Evolutionary conservation across 495 filamentous ascomycete genomes (phyloP), one percentile per base, ranked within the genome.

Genomic region (Mytilinidion resinicola): DNA sequence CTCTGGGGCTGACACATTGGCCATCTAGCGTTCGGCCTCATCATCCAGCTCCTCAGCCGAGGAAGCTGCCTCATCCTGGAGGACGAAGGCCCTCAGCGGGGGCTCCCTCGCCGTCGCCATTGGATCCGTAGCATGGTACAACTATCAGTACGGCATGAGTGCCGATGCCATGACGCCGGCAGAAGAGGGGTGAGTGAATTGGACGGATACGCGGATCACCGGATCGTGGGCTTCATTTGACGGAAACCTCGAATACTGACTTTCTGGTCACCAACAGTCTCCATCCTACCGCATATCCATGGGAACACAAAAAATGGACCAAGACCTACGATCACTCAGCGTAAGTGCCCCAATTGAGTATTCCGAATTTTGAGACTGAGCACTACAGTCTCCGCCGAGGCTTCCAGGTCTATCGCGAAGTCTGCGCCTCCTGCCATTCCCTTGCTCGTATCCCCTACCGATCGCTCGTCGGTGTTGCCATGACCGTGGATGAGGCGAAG

Each of bases 391-490:
- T 99, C 66, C 93, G 95, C 69, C 91, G 95, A 77, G 95, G 95
- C 76, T 97, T 99, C 85, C 95, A 96, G 79, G 95, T 99, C 70
- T 99, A 99, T 83, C 90, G 86, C 67, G 95, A 99, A 77, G 95
- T 99, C 66, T 99, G 95, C 82, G 83, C 92, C 51, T 86, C 89
- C 57, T 99, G 95, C 81, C 95, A 99, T 81, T 97, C 95, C 53
- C 85, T 99, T 51, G 84, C 80, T 71, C 88, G 95, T 76, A 83
- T 99, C 48, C 91, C 95, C 51, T 99, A 92, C 83, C 89, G 95
- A 70, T 66, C 86, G 17, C 84, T 97, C 57, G 95, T 99, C 71
- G 95, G 91, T 74, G 84, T 83, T 52, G 81, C 89, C 69, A 82
- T 96, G 80, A 97, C 95, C 56, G 90, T 96, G 69, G 91, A 97